phyloP scores from a whole-genome alignment of 345 rosid species.

The Populus tremula region DNA sequence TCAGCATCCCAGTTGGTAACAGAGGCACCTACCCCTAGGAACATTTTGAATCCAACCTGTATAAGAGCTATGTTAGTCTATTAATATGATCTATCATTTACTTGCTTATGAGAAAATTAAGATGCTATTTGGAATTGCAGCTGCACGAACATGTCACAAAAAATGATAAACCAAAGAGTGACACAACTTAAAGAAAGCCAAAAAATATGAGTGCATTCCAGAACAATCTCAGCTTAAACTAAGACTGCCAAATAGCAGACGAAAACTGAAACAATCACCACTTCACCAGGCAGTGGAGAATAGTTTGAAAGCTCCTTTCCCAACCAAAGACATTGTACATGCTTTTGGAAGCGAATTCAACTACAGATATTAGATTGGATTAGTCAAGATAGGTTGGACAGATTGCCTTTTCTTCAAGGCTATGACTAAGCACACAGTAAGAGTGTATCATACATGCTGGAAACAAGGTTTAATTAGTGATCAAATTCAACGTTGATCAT shows the following conservation, averaged over 20 bases:
- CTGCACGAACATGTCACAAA: not conserved
- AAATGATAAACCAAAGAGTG: not conserved
- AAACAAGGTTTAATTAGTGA: too few species aligned
- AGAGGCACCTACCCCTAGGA: slow-evolving; percentile 80
- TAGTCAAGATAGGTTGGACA: too few species aligned
- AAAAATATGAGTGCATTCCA: not conserved
- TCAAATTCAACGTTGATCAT: too few species aligned
- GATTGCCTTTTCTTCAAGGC: too few species aligned
- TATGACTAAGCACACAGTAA: too few species aligned
- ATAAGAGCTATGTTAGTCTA: slow-evolving; percentile 10
- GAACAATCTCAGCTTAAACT: not conserved
- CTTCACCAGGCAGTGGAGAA: not conserved
- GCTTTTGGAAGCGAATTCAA: too few species aligned
- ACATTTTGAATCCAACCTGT: slow-evolving; percentile 96
- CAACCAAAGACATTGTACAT: too few species aligned
- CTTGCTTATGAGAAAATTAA: not conserved
- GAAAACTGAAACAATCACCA: not conserved
- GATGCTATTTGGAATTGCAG: not conserved
- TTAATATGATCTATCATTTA: not conserved
- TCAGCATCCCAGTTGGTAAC: slow-evolving; percentile 82
- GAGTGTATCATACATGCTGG: too few species aligned
- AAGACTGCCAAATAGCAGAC: not conserved
- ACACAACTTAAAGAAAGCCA: not conserved
- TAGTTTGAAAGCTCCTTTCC: not conserved
- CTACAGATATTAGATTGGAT: too few species aligned